A percentile compares a stretch with the other conserved stretches of the same genome.
phyloP scores from a whole-genome alignment of 208 protist genomes.

The Acanthamoeba divionensis region DNA sequence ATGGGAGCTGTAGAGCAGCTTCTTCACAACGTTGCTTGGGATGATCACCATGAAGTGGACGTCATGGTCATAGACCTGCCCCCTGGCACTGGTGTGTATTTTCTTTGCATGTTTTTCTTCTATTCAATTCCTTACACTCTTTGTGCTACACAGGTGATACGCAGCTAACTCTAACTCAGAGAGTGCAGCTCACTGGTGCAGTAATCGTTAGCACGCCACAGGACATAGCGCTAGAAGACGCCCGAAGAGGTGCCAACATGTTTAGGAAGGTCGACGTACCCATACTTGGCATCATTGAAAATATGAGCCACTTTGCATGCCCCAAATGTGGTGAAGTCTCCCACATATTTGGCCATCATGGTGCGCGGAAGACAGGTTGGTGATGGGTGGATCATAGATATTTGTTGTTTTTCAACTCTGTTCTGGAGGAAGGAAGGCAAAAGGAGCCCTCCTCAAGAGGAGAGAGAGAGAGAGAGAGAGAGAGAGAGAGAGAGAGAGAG shows the following conservation, averaged over 20 bases:
- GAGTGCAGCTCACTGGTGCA: slow-evolving; percentile 82
- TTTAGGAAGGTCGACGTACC: slow-evolving; percentile 92
- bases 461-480: background rate
- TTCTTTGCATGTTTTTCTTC: background rate
- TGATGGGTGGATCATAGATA: too few species aligned
- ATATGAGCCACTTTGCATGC: slow-evolving; percentile 97
- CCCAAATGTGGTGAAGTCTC: slow-evolving; percentile 84
- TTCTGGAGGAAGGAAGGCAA: background rate
- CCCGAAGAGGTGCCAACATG: slow-evolving; percentile 86
- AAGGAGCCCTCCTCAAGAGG: background rate
- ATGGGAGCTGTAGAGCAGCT: slow-evolving; percentile 56
- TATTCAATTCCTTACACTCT: background rate
- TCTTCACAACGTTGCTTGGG: slow-evolving; percentile 62
- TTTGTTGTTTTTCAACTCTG: background rate
- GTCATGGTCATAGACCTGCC: slow-evolving; percentile 80
- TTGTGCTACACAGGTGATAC: slow-evolving; percentile 71
- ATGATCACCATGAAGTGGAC: slow-evolving; percentile 64
- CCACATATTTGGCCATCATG: slow-evolving; percentile 89
- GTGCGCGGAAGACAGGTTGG: background rate
- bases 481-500: background rate
- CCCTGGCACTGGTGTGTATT: slow-evolving; percentile 78
- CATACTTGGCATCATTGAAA: slow-evolving; percentile 93
- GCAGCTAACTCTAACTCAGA: slow-evolving; percentile 78
- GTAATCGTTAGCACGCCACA: slow-evolving; percentile 95
- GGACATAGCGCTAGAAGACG: slow-evolving; percentile 91